A percentile compares a stretch with the other conserved stretches of the same genome.
Evolutionary conservation across 257 asterid genomes (phyloP).

Genomic region (Datura wrightii): DNA sequence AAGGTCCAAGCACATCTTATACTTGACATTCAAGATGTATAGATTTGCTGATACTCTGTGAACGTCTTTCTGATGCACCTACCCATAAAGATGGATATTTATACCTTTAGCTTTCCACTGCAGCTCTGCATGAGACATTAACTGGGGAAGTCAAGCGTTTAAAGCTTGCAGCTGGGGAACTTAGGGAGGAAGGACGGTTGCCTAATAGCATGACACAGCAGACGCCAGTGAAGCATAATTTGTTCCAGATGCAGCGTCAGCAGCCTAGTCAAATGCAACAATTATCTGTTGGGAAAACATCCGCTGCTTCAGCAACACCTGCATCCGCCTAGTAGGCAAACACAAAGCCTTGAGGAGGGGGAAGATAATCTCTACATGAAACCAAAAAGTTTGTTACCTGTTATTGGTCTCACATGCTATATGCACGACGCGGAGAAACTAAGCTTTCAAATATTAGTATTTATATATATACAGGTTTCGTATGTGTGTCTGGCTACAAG

Average conservation of each 20-base stretch:
- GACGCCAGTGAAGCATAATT: slow-evolving; percentile 54
- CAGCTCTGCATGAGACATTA: slow-evolving; percentile 81
- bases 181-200: slow-evolving; percentile 57
- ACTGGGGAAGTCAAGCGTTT: slow-evolving; percentile 76
- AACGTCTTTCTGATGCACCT: background rate
- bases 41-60: background rate
- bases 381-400: background rate
- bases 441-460: slow-evolving; percentile 8
- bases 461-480: background rate
- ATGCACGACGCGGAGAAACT: background rate
- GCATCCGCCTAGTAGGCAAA: slow-evolving; percentile 46
- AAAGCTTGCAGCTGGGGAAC: slow-evolving; percentile 57
- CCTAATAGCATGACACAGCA: slow-evolving; percentile 49
- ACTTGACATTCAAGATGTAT: background rate
- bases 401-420: slow-evolving; percentile 21
- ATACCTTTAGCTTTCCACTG: slow-evolving; percentile 29
- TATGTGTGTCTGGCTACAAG: background rate
- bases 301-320: slow-evolving; percentile 51
- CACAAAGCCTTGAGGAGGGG: background rate
- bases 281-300: slow-evolving; percentile 44
- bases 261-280: slow-evolving; percentile 55
- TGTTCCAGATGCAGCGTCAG: slow-evolving; percentile 52
- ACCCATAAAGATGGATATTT: background rate
- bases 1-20: background rate
- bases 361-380: slow-evolving; percentile 14